A percentile compares a stretch with the other conserved stretches of the same genome.
Evolutionary conservation across 208 protist species (phyloP).

Genomic region (Trypanosoma avium): DNA sequence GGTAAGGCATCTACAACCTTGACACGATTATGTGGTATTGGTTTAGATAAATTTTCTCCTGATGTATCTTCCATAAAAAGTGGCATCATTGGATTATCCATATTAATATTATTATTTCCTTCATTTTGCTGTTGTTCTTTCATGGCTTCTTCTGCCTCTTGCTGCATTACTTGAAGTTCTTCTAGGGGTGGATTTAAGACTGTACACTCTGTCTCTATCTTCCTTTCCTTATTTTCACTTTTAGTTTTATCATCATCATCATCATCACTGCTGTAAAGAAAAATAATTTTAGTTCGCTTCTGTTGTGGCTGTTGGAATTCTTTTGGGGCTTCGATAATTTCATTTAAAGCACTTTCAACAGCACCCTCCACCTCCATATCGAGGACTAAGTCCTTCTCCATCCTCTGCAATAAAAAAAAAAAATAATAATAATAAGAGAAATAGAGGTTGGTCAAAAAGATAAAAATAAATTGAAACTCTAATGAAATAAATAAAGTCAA

Average conservation of each 20-base stretch:
- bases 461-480: too few species aligned
- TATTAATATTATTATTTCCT: background rate
- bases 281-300: constrained; percentile 49
- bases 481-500: too few species aligned
- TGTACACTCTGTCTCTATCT: background rate
- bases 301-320: background rate
- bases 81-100: background rate
- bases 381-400: background rate
- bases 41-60: background rate
- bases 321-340: too few species aligned
- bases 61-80: constrained; percentile 21
- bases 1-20: constrained; percentile 37
- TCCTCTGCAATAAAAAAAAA: background rate
- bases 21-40: constrained; percentile 14
- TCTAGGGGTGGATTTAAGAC: constrained; percentile 15
- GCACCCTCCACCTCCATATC: background rate
- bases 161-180: constrained; percentile 38
- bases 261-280: constrained; percentile 81
- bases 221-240: background rate
- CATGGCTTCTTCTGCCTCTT: constrained; percentile 27
- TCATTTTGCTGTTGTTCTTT: background rate
- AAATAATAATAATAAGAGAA: background rate
- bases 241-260: constrained; percentile 18
- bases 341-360: background rate
- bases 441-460: background rate